Base-by-base conservation (phyloP, 2,329 filamentous ascomycete genomes). In the Penicillium sp. region DNA sequence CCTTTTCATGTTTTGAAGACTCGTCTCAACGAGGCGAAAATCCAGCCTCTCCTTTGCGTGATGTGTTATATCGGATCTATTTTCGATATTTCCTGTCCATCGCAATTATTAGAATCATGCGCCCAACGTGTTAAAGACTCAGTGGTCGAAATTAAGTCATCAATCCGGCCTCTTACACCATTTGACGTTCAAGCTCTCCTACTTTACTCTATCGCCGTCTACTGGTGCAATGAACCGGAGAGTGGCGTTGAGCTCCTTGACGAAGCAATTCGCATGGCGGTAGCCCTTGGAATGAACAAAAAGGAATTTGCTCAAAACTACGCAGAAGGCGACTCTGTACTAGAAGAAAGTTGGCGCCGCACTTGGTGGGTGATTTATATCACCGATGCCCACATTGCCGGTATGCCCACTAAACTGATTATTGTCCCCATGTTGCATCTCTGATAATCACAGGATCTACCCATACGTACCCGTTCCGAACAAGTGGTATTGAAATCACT, bases 351-450 rank as follows among this genome's bases (percentile, higher is more conserved):
- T 71, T 91, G 89, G 69, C 62, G 71, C 43, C 64, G 70, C 17
- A 72, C 69, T 19, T 73, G 69, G 68, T 72, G 71, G 71, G 61
- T 67, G 50, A 46, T 73, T 9, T 92, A 87, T 69, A 82, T 89
- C n/a, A 83, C 89, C 13, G 90, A 94, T 69, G 89, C 88, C 50
- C 88, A 93, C 81, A 83, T 93, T 62, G 88, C 90, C 4, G 89
- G 89, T 10, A 86, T 57, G 10, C 1, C 10, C 19, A 21, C 21
- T 15, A 23, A 6, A n/a, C n/a, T 9, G 7, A 50, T n/a, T 6
- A 19, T 29, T 13, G 8, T 13, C 8, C n/a, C 8, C 6, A 31
- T 6, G 6, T 23, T 41, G 10, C 13, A 19, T 41, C 10, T 27
- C 49, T 50, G 6, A 50, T 31, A 3, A 31, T 19, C 13, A 6